Conservation (phyloP, 192 early-diverging fungal genomes). For the Backusella luteola region DNA sequence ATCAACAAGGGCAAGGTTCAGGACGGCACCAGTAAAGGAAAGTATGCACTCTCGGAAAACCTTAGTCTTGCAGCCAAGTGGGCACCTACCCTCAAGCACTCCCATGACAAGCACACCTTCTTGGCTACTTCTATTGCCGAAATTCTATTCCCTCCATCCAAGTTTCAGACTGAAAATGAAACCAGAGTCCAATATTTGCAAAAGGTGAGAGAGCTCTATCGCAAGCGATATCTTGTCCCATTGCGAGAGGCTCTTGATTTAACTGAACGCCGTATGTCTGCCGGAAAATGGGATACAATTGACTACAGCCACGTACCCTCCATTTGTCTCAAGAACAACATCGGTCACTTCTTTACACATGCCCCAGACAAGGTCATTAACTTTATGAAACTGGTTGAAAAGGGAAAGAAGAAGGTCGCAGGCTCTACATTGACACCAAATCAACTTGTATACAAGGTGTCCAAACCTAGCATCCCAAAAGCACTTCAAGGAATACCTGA, state of each 20-base stretch:
- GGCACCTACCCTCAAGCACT: conserved; percentile 36
- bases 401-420: conserved; percentile 40
- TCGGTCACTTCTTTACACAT: conserved; percentile 29
- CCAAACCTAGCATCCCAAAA: background rate
- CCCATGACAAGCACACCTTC: conserved; percentile 39
- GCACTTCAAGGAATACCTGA: conserved; percentile 16
- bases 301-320: conserved; percentile 43
- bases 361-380: conserved; percentile 31
- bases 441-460: conserved; percentile 32
- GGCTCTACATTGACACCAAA: conserved; percentile 45
- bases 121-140: conserved; percentile 41
- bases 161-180: conserved; percentile 12
- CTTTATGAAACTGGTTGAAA: conserved; percentile 30
- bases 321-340: conserved; percentile 41
- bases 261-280: conserved; percentile 40
- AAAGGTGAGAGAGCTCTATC: conserved; percentile 31
- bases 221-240: conserved; percentile 39
- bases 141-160: conserved; percentile 30
- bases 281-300: conserved; percentile 43
- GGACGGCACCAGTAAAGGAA: background rate
- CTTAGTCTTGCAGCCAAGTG: conserved; percentile 40
- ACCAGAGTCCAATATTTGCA: conserved; percentile 30
- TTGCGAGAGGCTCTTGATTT: conserved; percentile 41
- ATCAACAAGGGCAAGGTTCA: background rate
- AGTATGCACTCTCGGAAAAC: conserved; percentile 2